phyloP scores from a whole-genome alignment of 768 basidiomycete genomes.

The Podaxis sp. region DNA sequence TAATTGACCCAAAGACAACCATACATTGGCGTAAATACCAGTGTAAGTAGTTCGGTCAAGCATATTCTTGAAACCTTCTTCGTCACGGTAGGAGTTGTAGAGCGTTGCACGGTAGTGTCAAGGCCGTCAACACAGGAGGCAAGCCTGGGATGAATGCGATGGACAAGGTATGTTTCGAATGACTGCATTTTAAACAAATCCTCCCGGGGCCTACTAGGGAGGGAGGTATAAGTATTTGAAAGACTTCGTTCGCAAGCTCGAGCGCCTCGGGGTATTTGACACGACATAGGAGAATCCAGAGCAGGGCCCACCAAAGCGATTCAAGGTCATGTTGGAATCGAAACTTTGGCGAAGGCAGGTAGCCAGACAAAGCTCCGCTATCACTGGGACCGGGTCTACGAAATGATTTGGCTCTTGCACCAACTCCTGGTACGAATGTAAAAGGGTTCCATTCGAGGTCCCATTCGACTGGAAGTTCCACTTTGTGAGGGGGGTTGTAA shows the following conservation, averaged over 20 bases:
- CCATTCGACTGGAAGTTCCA: not conserved
- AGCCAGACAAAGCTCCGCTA: too few species aligned
- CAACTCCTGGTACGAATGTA: too few species aligned
- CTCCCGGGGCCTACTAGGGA: not conserved
- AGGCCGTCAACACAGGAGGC: not conserved
- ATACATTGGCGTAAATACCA: not conserved
- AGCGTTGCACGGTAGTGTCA: not conserved
- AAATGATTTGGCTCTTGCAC: too few species aligned
- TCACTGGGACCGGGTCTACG: too few species aligned
- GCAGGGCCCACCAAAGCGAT: constrained; percentile 7
- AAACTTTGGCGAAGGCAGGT: not conserved
- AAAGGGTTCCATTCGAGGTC: too few species aligned
- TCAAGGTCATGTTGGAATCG: constrained; percentile 11
- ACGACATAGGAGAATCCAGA: constrained; percentile 1
- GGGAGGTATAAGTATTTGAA: not conserved
- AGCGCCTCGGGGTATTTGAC: not conserved
- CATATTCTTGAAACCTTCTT: not conserved
- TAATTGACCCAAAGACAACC: not conserved
- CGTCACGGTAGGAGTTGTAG: not conserved
- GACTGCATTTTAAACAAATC: not conserved
- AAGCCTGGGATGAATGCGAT: not conserved
- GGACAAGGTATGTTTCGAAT: not conserved
- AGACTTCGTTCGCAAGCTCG: not conserved
- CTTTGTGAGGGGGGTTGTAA: not conserved
- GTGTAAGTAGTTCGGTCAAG: not conserved